Evolutionary conservation across 176 grass and related monocot species (phyloP).

Genomic region (Thalia dealbata): DNA sequence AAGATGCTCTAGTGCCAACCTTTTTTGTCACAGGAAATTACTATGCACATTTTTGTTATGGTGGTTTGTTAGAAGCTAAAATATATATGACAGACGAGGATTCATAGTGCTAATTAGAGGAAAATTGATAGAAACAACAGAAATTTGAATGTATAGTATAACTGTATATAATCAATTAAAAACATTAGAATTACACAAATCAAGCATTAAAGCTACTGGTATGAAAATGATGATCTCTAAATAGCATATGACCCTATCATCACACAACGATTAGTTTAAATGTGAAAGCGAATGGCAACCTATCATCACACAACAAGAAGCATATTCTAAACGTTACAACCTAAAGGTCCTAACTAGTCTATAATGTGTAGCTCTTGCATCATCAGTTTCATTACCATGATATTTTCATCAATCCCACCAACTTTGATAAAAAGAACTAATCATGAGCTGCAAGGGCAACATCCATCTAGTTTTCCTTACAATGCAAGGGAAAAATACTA

Average conservation of each 20-base stretch:
- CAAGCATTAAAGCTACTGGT: not conserved
- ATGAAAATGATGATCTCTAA: not conserved
- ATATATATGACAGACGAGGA: not conserved
- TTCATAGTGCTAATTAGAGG: not conserved
- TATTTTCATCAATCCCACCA: not conserved
- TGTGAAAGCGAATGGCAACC: not conserved
- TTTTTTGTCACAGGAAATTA: not conserved
- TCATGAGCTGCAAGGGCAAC: not conserved
- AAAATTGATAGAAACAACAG: not conserved
- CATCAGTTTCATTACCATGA: not conserved
- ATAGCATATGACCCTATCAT: not conserved
- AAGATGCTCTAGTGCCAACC: not conserved
- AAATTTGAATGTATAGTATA: no score
- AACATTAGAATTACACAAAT: not conserved
- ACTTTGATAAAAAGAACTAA: not conserved
- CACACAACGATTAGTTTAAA: not conserved
- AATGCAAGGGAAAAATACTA: not conserved
- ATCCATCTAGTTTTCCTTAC: not conserved
- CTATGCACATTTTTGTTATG: not conserved
- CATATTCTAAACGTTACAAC: not conserved
- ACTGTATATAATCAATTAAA: not conserved
- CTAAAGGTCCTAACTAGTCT: not conserved
- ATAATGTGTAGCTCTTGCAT: not conserved
- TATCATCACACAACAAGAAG: not conserved
- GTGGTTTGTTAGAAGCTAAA: not conserved